Conservation (phyloP, 305 asterid species). For the Salvia sclarea region DNA sequence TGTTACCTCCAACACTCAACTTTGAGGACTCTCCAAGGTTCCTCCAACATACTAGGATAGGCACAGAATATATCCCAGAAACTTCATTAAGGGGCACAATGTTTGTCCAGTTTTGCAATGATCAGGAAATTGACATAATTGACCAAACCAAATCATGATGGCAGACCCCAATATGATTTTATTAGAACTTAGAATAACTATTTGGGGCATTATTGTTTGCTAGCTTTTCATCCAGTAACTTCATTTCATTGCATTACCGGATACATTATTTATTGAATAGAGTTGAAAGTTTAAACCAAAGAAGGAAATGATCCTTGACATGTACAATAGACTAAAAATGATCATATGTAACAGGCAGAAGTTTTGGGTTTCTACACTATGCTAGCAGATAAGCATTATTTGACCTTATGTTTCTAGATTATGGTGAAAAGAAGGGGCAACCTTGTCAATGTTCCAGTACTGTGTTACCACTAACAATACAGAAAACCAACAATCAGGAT, state of each 20-base stretch:
- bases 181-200: not conserved
- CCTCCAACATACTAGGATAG: not conserved
- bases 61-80: not conserved
- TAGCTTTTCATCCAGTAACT: not conserved
- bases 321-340: not conserved
- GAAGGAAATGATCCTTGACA: not conserved
- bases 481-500: constrained; percentile 1
- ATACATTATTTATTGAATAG: not conserved
- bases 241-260: not conserved
- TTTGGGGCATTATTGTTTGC: constrained; percentile 4
- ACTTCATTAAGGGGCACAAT: not conserved
- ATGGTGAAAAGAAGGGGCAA: constrained; percentile 14
- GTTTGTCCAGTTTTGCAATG: constrained; percentile 15
- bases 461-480: constrained; percentile 6
- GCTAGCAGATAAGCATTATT: constrained; percentile 3
- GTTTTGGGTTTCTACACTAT: constrained; percentile 5
- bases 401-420: constrained; percentile 1
- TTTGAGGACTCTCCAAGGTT: constrained; percentile 16
- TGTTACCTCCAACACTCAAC: constrained; percentile 19
- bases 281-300: not conserved
- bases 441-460: not conserved
- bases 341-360: constrained; percentile 13
- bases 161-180: constrained; percentile 8
- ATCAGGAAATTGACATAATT: constrained; percentile 9
- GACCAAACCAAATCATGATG: not conserved